Conservation (phyloP, 2,329 filamentous ascomycete genomes). For the Teratosphaeria epicoccoides region DNA sequence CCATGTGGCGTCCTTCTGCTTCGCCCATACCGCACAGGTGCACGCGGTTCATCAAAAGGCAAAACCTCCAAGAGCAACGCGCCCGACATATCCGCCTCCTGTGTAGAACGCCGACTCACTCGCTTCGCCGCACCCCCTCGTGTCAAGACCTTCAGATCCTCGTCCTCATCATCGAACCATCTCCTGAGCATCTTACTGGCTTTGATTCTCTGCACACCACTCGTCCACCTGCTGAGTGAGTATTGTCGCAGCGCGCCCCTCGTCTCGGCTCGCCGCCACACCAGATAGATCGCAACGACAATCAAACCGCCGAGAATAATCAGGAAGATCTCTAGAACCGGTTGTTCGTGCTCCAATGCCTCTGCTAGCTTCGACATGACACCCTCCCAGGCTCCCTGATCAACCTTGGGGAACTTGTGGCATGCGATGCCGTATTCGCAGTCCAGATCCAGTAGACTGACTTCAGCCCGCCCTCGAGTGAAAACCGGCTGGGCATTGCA, state of each 20-base stretch:
- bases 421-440: neutral
- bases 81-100: too few relatives aligned
- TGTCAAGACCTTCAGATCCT: neutral
- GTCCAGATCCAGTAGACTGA: neutral
- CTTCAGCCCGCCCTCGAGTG: neutral
- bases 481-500: conserved; percentile 13
- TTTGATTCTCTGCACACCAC: neutral
- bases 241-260: neutral
- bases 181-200: neutral
- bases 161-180: neutral
- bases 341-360: neutral
- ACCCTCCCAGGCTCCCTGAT: neutral
- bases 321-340: neutral
- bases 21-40: neutral
- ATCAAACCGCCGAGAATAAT: neutral
- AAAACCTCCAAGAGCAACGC: neutral
- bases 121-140: neutral
- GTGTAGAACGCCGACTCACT: too few relatives aligned
- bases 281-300: neutral
- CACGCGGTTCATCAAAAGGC: neutral
- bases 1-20: neutral
- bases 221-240: neutral
- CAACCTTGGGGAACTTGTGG: neutral
- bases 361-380: neutral
- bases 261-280: neutral